A percentile compares a stretch with the other conserved stretches of the same genome.
Evolutionary conservation across 805 yeast genomes (phyloP).

Genomic region (Vanderwaltozyma verrucispora): DNA sequence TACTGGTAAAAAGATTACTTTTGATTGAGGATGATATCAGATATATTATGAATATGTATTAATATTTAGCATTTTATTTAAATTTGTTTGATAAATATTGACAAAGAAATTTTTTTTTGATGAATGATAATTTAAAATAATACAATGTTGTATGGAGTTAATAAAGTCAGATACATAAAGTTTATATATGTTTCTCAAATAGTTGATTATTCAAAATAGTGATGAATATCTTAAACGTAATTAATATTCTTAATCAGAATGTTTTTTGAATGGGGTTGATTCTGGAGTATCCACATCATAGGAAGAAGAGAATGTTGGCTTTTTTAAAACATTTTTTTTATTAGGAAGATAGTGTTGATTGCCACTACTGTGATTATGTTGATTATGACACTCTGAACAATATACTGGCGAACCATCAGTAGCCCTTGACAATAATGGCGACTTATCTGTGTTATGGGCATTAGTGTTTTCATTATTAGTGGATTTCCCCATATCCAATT

Average conservation of each 20-base stretch:
- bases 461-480: background rate
- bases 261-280: background rate
- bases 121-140: background rate
- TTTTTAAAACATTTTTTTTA: background rate
- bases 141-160: background rate
- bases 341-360: background rate
- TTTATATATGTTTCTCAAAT: too few relatives aligned
- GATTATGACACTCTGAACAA: conserved; percentile 1
- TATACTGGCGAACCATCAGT: background rate
- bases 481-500: conserved; percentile 7
- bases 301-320: conserved; percentile 8
- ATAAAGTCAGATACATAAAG: background rate
- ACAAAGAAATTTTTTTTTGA: background rate
- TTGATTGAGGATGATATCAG: too few relatives aligned
- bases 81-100: too few relatives aligned
- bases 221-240: too few relatives aligned
- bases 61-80: too few relatives aligned
- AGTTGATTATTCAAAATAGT: too few relatives aligned
- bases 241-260: background rate
- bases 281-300: conserved; percentile 16
- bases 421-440: background rate
- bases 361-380: background rate
- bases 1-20: conserved; percentile 75
- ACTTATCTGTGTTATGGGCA: background rate
- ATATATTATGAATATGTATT: too few relatives aligned